These are phyloP conservation scores for Aphanomyces astaci DNA, from an alignment of 352 stramenopile genomes.

Conservation along the genomic window DNA sequence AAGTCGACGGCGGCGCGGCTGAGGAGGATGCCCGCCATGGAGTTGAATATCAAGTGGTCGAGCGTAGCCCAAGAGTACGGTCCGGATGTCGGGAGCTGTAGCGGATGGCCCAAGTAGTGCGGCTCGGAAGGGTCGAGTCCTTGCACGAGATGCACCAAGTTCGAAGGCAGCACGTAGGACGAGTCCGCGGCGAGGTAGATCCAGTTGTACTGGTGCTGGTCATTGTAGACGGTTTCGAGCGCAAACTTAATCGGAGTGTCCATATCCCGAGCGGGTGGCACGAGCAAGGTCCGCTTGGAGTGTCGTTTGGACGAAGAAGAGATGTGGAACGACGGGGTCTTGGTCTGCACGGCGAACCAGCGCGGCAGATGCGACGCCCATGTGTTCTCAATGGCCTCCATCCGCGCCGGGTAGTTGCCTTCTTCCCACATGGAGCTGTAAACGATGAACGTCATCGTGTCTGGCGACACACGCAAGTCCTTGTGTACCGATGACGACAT, in stretches of 20 bases:
- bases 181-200: slow-evolving; percentile 22
- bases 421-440: slow-evolving; percentile 24
- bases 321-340: slow-evolving; percentile 4
- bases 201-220: slow-evolving; percentile 18
- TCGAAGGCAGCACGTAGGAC: slow-evolving; percentile 18
- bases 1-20: slow-evolving; percentile 17
- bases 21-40: slow-evolving; percentile 18
- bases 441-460: slow-evolving; percentile 22
- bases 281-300: slow-evolving; percentile 13
- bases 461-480: slow-evolving; percentile 3
- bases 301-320: background rate
- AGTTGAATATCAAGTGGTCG: slow-evolving; percentile 20
- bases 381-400: slow-evolving; percentile 16
- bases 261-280: slow-evolving; percentile 10
- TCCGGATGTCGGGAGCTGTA: slow-evolving; percentile 14
- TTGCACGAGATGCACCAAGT: slow-evolving; percentile 21
- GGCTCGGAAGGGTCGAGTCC: slow-evolving; percentile 16
- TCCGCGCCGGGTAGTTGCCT: slow-evolving; percentile 5
- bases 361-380: slow-evolving; percentile 16
- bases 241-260: slow-evolving; percentile 12
- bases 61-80: slow-evolving; percentile 21
- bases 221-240: slow-evolving; percentile 6
- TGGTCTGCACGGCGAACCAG: slow-evolving; percentile 17
- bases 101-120: slow-evolving; percentile 17
- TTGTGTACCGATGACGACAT: background rate